Evolutionary conservation across 78 protist genomes (phyloP), one percentile per base, ranked within the genome.

Genomic region (Abeoforma whisleri): DNA sequence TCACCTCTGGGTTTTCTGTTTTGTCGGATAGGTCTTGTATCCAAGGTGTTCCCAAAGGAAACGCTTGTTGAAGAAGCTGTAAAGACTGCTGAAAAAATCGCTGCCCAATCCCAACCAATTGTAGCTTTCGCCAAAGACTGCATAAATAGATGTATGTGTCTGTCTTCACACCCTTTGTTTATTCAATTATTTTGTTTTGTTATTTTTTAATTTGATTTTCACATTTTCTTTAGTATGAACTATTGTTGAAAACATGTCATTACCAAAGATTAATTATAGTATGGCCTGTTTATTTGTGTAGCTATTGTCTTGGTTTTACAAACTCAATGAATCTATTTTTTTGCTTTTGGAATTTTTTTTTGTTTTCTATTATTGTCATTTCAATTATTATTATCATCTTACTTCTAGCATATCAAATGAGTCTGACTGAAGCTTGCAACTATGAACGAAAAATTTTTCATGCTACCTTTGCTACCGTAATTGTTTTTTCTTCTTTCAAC

Each of bases 381-480:
- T 62, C 25, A 25, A 62, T 62, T 62, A n/a, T 62, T 8, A 39
- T 5, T 12, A 37, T 22, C 22, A 34, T 69, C 57, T n/a, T 2
- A 8, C 19, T 36, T 1, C 2, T 76, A 76, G 88, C 95, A 37
- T 85, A 86, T 77, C 94, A 95, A 82, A 25, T 77, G 37, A 68
- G 91, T 1, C 90, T 95, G n/a, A 37, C 31, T 40, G 97, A 94
- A 81, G 99, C 96, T 38, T 76, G 89, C 34, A 81, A 39, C 81
- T 68, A 82, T 68, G 99, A 96, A 90, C 57, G 92, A 30, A 90
- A 93, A 68, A 12, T 93, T 38, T 96, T 96, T 94, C 93, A 94
- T 75, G 33, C 98, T 39, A 92, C 97, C 30, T 96, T 96, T 71
- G 96, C 90, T 37, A 85, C 94, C 23, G 88, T 85, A 48, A 16